phyloP scores from a whole-genome alignment of 2,329 filamentous ascomycete species.

The Trichoderma sp. region DNA sequence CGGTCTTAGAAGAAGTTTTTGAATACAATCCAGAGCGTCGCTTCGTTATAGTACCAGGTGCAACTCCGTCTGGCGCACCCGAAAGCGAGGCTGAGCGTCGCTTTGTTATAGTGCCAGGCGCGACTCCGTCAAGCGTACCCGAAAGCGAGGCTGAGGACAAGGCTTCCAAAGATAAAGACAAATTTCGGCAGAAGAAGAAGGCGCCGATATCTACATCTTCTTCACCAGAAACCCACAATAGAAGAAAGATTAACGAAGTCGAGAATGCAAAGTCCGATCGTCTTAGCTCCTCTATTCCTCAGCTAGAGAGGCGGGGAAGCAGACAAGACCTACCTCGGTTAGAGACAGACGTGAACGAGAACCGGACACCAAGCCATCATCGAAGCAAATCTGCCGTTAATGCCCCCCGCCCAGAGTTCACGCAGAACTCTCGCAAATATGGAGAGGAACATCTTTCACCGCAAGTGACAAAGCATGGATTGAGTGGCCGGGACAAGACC shows the following conservation, averaged over 20 bases:
- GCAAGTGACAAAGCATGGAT: conserved; percentile 47
- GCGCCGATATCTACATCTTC: conserved; percentile 8
- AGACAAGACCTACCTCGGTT: conserved; percentile 50
- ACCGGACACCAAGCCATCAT: conserved; percentile 38
- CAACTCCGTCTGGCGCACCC: conserved; percentile 28
- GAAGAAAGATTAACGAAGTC: not conserved
- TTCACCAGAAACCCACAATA: conserved; percentile 9
- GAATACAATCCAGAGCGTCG: conserved; percentile 65
- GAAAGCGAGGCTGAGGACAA: conserved; percentile 34
- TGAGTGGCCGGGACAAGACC: conserved; percentile 48
- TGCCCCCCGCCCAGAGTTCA: conserved; percentile 39
- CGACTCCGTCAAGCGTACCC: conserved; percentile 28
- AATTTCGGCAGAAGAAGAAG: conserved; percentile 26
- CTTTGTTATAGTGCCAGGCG: conserved; percentile 27
- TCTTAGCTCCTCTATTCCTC: not conserved
- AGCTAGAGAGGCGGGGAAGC: conserved; percentile 39
- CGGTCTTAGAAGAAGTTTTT: conserved; percentile 66
- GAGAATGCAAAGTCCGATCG: not conserved
- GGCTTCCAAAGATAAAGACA: conserved; percentile 37
- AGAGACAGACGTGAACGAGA: conserved; percentile 46
- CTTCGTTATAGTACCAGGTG: conserved; percentile 61
- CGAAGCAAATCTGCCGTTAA: conserved; percentile 45
- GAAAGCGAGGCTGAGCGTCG: conserved; percentile 31
- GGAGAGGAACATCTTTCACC: conserved; percentile 48
- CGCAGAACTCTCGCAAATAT: conserved; percentile 35